Base-by-base conservation (phyloP, 225 moss, liverwort and hornwort genomes). In the Neckera pumila region DNA sequence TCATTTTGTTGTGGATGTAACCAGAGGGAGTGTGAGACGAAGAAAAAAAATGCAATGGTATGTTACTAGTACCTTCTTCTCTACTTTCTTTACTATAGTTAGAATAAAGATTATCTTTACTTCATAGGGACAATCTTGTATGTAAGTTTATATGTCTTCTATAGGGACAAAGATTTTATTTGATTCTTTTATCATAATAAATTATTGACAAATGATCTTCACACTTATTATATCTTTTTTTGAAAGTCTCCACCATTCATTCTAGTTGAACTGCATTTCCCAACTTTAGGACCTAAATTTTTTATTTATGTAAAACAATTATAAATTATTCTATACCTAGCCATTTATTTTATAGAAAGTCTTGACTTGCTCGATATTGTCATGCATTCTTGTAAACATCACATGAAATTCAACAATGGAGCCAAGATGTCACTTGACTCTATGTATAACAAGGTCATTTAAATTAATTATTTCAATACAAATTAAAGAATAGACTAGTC, bases 11-110 rank as follows among this genome's bases (percentile, higher is more conserved):
- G 26, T 71, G 1, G 42, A 38, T 67, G 22, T 67, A 4, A 38
- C 7, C 2, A 10, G 4, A 38, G 6, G 38, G 7, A 67, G 1
- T 0, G 0, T 42, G 42, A 71, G 9, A 1, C 9, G 5, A 26
- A 42, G 42, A 42, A 8, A 12, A 15, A 70, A 42, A 71, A 71
- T 71, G 42, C 9, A 26, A 71, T 42, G 26, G 42, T 42, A 71
- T 71, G 3, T 26, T 15, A 71, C 9, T 71, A 70, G 40, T 14
- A 15, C 14, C 42, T 14, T 25, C 5, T 4, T 12, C 1, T 42
- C 26, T 71, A 71, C 26, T 71, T 42, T 27, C 42, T 9, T 26
- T 42, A 13, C 5, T 27, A 26, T 16, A 0, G 3, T 42, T 15
- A 9, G 2, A 27, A 16, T 27, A 5, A 16, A 71, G 16, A 71